Evolutionary conservation across 345 rosid genomes (phyloP).

Genomic region (Durio zibethinus): DNA sequence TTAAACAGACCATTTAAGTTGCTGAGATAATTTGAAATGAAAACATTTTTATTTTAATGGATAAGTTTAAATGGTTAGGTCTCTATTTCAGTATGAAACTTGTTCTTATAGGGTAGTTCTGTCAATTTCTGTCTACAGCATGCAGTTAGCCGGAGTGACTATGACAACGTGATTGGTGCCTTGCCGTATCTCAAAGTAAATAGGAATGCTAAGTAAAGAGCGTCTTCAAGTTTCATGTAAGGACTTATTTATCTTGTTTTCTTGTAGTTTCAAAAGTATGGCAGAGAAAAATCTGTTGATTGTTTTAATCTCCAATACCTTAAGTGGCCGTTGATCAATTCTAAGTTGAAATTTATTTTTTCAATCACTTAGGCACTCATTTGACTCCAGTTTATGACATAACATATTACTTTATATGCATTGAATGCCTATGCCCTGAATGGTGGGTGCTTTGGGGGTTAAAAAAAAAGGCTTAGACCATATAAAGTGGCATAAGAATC

Average conservation of each 20-base stretch:
- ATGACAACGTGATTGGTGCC: constrained; percentile 80
- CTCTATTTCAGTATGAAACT: background rate
- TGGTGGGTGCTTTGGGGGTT: background rate
- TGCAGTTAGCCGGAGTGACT: constrained; percentile 73
- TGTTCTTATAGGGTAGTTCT: background rate
- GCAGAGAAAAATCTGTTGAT: background rate
- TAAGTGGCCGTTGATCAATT: background rate
- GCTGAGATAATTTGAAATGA: background rate
- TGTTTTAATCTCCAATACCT: background rate
- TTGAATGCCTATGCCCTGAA: background rate
- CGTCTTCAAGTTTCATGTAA: constrained; percentile 16
- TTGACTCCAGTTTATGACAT: background rate
- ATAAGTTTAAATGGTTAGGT: background rate
- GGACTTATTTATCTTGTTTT: constrained; percentile 10
- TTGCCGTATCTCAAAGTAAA: constrained; percentile 88
- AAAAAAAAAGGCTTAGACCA: background rate
- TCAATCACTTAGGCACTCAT: background rate
- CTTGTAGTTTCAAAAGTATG: constrained; percentile 7
- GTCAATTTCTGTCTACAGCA: constrained; percentile 37
- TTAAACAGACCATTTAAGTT: background rate
- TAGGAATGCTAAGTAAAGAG: constrained; percentile 52
- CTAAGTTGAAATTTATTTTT: background rate
- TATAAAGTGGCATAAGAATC: background rate
- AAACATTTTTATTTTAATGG: background rate
- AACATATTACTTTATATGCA: background rate